Percentiles rank a stretch among this genome's conserved stretches.
Conservation (phyloP, 1,284 basidiomycete species). For the Schizophyllum commune region DNA sequence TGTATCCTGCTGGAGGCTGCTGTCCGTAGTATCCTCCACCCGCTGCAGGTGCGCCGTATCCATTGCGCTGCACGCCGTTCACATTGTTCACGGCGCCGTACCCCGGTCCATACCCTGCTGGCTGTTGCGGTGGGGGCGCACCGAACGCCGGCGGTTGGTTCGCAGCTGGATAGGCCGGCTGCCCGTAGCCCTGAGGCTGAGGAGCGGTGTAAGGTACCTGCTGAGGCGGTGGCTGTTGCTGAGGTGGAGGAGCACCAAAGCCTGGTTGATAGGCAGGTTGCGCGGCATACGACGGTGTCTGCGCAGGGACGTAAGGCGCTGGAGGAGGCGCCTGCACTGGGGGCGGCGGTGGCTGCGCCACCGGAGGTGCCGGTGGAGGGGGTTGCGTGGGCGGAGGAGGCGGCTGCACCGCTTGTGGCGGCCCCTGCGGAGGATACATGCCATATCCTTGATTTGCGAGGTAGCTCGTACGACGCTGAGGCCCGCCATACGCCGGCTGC, state of each 20-base stretch:
- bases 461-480: constrained; percentile 13
- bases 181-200: not conserved
- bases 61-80: not conserved
- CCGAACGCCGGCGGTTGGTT: not conserved
- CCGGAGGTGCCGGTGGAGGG: constrained; percentile 10
- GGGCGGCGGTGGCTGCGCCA: constrained; percentile 9
- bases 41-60: not conserved
- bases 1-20: not conserved
- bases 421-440: constrained; percentile 6
- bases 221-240: not conserved
- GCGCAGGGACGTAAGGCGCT: not conserved
- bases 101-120: not conserved
- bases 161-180: not conserved
- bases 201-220: not conserved
- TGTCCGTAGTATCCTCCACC: not conserved
- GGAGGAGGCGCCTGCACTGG: not conserved
- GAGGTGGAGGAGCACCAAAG: not conserved
- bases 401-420: constrained; percentile 12
- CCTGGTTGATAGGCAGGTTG: not conserved
- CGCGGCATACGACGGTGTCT: not conserved
- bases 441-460: constrained; percentile 15
- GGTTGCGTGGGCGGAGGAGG: constrained; percentile 9
- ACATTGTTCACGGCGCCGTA: not conserved
- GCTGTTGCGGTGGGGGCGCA: not conserved
- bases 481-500: constrained; percentile 12